Evolutionary conservation across 106 monocot species (phyloP).

Genomic region (Iris macrosiphon): DNA sequence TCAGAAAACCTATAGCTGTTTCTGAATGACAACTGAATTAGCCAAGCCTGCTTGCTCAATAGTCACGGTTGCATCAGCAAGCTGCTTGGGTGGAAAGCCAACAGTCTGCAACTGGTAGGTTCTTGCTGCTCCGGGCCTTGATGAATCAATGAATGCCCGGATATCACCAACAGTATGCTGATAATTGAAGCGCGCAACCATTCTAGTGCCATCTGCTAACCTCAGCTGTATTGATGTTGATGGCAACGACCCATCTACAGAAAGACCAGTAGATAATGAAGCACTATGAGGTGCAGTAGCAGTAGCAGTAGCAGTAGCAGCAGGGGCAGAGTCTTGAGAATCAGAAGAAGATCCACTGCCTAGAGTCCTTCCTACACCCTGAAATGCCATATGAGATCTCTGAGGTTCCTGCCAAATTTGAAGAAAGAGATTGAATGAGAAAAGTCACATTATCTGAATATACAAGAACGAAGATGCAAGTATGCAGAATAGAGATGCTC

Average conservation of each 20-base stretch:
- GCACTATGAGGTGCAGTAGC: too few species aligned
- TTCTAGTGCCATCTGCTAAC: conserved; percentile 72
- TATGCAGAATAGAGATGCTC: too few species aligned
- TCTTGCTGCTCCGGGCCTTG: conserved; percentile 51
- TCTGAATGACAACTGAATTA: conserved; percentile 90
- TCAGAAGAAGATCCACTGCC: conserved; percentile 17
- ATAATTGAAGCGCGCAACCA: conserved; percentile 67
- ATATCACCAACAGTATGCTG: conserved; percentile 66
- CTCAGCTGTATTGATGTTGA: conserved; percentile 84
- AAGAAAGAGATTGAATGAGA: too few species aligned
- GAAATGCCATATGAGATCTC: too few species aligned
- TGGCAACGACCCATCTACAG: conserved; percentile 53
- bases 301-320: not conserved
- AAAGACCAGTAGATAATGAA: too few species aligned
- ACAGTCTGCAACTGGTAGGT: conserved; percentile 63
- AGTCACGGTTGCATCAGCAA: conserved; percentile 41
- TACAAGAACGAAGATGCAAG: too few species aligned
- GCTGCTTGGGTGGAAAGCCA: conserved; percentile 81
- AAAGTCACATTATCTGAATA: too few species aligned
- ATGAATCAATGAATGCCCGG: conserved; percentile 58
- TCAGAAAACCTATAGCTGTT: too few species aligned
- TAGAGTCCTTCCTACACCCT: conserved; percentile 1
- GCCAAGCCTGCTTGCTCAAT: conserved; percentile 77
- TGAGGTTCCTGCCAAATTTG: too few species aligned
- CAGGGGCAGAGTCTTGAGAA: conserved; percentile 8